phyloP scores from a whole-genome alignment of 1,284 basidiomycete species.

The Boletellus sp. region DNA sequence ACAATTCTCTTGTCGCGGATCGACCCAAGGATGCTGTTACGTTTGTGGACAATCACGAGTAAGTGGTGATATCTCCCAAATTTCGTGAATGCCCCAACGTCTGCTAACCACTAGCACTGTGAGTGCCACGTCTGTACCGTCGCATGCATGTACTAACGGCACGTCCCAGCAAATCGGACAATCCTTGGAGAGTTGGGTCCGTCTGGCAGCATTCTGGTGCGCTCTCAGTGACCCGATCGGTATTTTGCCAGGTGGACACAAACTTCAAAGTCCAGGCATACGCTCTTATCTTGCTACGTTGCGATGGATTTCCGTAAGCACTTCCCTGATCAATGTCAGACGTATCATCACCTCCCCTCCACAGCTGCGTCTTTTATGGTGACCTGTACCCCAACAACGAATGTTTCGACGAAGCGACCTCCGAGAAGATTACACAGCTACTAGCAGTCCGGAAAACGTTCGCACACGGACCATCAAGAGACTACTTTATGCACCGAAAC shows the following conservation, averaged over 20 bases:
- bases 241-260: conserved; percentile 49
- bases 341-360: background rate
- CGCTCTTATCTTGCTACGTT: conserved; percentile 80
- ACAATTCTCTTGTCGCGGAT: conserved; percentile 51
- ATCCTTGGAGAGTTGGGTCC: conserved; percentile 74
- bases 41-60: conserved; percentile 85
- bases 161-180: conserved; percentile 61
- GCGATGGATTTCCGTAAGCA: conserved; percentile 81
- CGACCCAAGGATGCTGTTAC: conserved; percentile 73
- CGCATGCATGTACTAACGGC: conserved; percentile 1
- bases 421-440: conserved; percentile 48
- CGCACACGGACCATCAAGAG: conserved; percentile 58
- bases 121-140: conserved; percentile 14
- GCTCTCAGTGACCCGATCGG: background rate
- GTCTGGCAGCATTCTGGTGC: conserved; percentile 17
- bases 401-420: conserved; percentile 54
- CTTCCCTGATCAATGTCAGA: background rate
- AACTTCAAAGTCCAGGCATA: conserved; percentile 81
- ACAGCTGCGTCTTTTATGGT: conserved; percentile 87
- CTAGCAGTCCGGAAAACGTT: conserved; percentile 58
- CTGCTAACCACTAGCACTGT: conserved; percentile 46
- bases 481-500: conserved; percentile 56
- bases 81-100: background rate
- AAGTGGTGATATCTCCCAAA: conserved; percentile 24
- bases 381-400: conserved; percentile 76